Percentiles rank a stretch among this genome's conserved stretches.
These are phyloP conservation scores for Fomitopsis betulina DNA, from an alignment of 1,284 basidiomycete genomes.

Conservation along the genomic window DNA sequence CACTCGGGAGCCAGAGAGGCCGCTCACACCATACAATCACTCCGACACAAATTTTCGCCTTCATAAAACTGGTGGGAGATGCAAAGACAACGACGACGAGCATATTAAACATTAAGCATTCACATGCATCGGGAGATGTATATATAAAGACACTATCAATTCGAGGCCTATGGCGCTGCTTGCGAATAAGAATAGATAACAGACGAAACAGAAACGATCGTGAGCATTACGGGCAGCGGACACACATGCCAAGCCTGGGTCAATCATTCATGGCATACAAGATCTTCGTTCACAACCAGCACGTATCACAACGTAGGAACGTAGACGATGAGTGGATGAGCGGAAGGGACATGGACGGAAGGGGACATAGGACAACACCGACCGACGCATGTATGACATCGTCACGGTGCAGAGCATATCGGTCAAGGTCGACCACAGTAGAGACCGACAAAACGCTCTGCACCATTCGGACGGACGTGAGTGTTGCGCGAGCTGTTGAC, in stretches of 20 bases:
- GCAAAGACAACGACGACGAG: neutral
- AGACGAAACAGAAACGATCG: neutral
- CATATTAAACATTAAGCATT: neutral
- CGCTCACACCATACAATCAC: too few species aligned
- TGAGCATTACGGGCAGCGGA: neutral
- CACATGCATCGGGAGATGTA: neutral
- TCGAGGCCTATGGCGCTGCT: neutral
- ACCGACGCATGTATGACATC: conserved; percentile 18
- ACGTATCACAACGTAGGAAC: neutral
- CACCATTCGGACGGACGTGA: conserved; percentile 29
- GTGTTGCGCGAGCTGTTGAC: conserved; percentile 24
- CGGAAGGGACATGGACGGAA: conserved; percentile 3
- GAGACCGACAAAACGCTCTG: conserved; percentile 15
- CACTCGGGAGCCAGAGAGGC: too few species aligned
- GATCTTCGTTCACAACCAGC: neutral
- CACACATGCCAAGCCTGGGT: neutral
- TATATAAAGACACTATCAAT: neutral
- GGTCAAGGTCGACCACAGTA: conserved; percentile 9
- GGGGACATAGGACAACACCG: conserved; percentile 1
- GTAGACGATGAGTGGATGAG: neutral
- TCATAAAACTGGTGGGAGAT: too few species aligned
- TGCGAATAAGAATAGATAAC: neutral
- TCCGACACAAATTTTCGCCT: neutral
- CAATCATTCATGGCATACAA: neutral
- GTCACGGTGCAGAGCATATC: conserved; percentile 22